phyloP scores from a whole-genome alignment of 2,329 filamentous ascomycete species.

The Aspergillus sergii region DNA sequence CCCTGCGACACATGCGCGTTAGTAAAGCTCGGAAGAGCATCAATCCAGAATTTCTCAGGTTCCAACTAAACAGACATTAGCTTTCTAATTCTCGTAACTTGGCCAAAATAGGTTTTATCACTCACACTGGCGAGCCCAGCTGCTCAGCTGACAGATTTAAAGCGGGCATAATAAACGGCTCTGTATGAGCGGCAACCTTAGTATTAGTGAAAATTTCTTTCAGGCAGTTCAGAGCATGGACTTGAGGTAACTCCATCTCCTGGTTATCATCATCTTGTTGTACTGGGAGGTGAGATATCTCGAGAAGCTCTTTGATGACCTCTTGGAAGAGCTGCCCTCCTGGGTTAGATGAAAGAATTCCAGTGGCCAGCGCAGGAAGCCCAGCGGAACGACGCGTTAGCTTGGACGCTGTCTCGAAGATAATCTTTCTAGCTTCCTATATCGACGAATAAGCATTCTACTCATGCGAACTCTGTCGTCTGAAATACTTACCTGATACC shows the following conservation, averaged over 20 bases:
- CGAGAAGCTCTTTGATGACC: constrained; percentile 46
- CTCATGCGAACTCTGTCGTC: background rate
- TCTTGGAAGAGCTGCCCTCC: constrained; percentile 51
- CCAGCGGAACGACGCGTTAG: constrained; percentile 87
- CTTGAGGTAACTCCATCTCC: constrained; percentile 73
- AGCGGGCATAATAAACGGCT: constrained; percentile 71
- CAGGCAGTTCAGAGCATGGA: constrained; percentile 91
- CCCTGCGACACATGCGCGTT: constrained; percentile 58
- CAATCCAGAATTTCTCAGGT: constrained; percentile 88
- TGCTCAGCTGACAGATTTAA: constrained; percentile 79
- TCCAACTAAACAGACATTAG: constrained; percentile 64
- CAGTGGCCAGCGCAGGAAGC: constrained; percentile 82
- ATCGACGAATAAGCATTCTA: background rate
- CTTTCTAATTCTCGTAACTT: background rate
- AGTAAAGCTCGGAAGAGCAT: constrained; percentile 86
- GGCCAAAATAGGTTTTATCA: background rate
- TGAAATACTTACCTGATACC: constrained; percentile 68
- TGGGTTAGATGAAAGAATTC: constrained; percentile 66
- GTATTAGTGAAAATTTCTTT: constrained; percentile 90
- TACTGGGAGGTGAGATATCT: constrained; percentile 38
- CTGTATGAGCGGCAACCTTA: constrained; percentile 70
- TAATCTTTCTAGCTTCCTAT: constrained; percentile 63
- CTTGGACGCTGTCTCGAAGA: constrained; percentile 74
- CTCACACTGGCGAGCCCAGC: constrained; percentile 75
- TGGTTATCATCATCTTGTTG: constrained; percentile 31